Evolutionary conservation across 805 yeast genomes (phyloP).

Genomic region (Teunomyces cretensis): DNA sequence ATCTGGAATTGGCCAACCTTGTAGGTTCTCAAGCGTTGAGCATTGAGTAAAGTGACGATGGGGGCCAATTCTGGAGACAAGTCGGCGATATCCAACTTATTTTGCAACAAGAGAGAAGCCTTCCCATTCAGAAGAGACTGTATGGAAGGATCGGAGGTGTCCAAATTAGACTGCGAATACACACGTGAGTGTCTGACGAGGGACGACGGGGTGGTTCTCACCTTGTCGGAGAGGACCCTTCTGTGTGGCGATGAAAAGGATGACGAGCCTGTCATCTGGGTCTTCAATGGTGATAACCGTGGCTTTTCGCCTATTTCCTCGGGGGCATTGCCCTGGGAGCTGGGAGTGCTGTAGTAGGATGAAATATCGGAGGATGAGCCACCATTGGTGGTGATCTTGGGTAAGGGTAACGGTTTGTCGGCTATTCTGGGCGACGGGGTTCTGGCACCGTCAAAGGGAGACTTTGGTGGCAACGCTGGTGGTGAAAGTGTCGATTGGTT

Average conservation of each 20-base stretch:
- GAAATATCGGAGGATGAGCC: neutral
- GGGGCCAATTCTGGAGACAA: constrained; percentile 70
- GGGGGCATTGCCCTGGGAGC: neutral
- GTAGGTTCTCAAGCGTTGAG: constrained; percentile 70
- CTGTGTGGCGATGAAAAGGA: constrained; percentile 2
- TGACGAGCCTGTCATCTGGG: neutral
- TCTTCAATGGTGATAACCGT: neutral
- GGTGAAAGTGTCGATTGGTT: neutral
- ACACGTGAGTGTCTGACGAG: constrained; percentile 33
- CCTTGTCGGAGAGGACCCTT: constrained; percentile 27
- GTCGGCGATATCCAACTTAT: constrained; percentile 20
- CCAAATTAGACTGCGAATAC: constrained; percentile 13
- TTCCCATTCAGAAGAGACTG: constrained; percentile 3
- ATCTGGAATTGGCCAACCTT: constrained; percentile 49
- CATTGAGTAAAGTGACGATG: constrained; percentile 63
- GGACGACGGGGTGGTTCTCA: constrained; percentile 34
- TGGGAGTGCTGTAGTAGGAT: neutral
- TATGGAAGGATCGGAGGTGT: constrained; percentile 4
- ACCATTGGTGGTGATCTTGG: neutral
- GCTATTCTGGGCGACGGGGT: neutral
- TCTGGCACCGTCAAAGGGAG: neutral
- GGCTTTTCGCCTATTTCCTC: neutral
- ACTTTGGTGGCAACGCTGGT: neutral
- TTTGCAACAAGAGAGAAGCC: constrained; percentile 16
- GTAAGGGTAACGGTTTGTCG: constrained; percentile 1